Conservation (phyloP, 2,329 filamentous ascomycete species). For the Epicoccum sorghinum region DNA sequence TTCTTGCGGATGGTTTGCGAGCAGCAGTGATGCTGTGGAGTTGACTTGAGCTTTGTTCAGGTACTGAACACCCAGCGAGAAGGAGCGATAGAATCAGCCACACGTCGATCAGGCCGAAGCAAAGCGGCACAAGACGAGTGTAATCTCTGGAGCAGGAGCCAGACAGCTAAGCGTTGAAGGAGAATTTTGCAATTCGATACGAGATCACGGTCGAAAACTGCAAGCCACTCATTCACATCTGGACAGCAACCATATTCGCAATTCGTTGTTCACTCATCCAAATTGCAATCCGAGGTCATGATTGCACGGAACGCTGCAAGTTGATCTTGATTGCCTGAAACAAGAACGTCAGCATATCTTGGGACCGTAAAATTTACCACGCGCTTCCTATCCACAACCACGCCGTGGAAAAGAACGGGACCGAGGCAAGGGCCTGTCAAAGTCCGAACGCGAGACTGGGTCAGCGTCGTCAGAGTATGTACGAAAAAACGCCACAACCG, state of each 20-base stretch:
- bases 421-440: no score
- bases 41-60: background rate
- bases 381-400: no score
- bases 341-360: background rate
- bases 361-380: background rate
- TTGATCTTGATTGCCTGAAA: no score
- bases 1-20: background rate
- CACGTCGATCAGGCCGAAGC: background rate
- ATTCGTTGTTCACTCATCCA: no score
- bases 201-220: no score
- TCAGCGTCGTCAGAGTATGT: background rate
- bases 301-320: no score
- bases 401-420: no score
- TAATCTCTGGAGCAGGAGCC: background rate
- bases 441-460: no score
- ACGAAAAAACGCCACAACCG: conserved; percentile 1
- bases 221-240: no score
- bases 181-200: no score
- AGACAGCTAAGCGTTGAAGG: background rate
- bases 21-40: background rate
- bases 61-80: background rate
- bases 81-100: conserved; percentile 1
- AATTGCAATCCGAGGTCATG: no score
- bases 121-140: background rate
- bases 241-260: no score